phyloP scores from a whole-genome alignment of 441 rosid species.

The Croton setiger region DNA sequence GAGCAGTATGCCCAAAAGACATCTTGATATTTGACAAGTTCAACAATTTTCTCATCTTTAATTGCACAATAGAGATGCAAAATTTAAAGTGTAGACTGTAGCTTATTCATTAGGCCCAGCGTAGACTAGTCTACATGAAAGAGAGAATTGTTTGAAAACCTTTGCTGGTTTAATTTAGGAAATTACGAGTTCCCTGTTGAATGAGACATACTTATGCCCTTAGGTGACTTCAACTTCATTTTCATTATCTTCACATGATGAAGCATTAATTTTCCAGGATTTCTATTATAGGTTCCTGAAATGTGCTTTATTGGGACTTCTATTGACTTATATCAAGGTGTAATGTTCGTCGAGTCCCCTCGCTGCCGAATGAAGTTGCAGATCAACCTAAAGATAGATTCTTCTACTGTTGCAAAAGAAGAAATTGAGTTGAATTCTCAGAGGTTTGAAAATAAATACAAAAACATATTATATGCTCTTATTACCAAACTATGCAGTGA shows the following conservation, averaged over 20 bases:
- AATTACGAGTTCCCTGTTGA: background rate
- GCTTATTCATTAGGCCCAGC: background rate
- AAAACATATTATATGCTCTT: background rate
- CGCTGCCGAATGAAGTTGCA: constrained; percentile 54
- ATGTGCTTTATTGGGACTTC: constrained; percentile 69
- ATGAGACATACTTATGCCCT: no score
- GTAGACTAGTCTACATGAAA: background rate
- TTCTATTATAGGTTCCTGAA: constrained; percentile 70
- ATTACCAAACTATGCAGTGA: background rate
- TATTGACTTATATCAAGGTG: constrained; percentile 55
- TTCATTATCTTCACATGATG: background rate
- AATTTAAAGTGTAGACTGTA: background rate
- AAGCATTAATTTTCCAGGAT: constrained; percentile 10
- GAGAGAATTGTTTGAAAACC: background rate
- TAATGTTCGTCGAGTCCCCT: constrained; percentile 60
- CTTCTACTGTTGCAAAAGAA: constrained; percentile 34
- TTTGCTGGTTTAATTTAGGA: background rate
- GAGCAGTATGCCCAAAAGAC: background rate
- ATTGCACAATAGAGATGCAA: no score
- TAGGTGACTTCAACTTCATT: background rate
- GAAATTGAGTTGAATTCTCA: constrained; percentile 42
- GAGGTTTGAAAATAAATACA: constrained; percentile 37
- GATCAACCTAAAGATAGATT: constrained; percentile 51
- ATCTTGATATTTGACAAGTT: background rate
- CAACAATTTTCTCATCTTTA: background rate